Base-by-base conservation (phyloP, 768 basidiomycete genomes). In the Lactarius sanguifluus region DNA sequence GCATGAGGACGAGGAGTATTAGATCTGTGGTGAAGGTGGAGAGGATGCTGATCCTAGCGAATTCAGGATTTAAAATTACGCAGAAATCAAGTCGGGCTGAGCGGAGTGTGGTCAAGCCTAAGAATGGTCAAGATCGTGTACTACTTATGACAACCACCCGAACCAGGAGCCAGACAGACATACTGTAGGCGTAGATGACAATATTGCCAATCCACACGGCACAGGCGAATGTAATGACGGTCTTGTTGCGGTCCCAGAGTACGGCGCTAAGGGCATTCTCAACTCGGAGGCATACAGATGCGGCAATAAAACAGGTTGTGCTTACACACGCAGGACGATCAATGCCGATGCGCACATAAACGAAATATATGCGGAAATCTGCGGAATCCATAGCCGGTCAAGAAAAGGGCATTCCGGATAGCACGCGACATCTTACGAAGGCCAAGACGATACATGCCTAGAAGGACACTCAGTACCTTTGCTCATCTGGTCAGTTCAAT, bases 321-420 rank as follows among this genome's bases (percentile, higher is more conserved):
- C 65, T 62, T 50, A 68, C 67, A 68, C 34, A 15, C 67, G 67
- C 25, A 68, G 50, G 28, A 66, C 30, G 23, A 68, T 45, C 41
- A 68, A 40, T 13, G 64, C 38, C 23, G 67, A 68, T 32, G 67
- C 55, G 8, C 56, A 68, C n/a, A 30, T n/a, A 47, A 61, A 57
- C 50, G 67, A 57, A 34, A 66, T 10, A 52, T 66, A 58, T 50
- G 38, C 64, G 50, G 59, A 58, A 18, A 30, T 12, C 67, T 68
- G 41, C 4, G 18, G 18, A 47, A 18, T 18, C 6, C 36, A 23
- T 2, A 36, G 25, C 23, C 36, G n/a, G 59, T 32, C 23, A 50
- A 50, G 56, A 40, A 9, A 23, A 25, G 15, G 38, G 23, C 57
- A 28, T 23, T n/a, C 36, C 18, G 8, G 40, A 9, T 9, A n/a